Base-by-base conservation (phyloP, 2,329 filamentous ascomycete genomes). In the Penicillium hordei region DNA sequence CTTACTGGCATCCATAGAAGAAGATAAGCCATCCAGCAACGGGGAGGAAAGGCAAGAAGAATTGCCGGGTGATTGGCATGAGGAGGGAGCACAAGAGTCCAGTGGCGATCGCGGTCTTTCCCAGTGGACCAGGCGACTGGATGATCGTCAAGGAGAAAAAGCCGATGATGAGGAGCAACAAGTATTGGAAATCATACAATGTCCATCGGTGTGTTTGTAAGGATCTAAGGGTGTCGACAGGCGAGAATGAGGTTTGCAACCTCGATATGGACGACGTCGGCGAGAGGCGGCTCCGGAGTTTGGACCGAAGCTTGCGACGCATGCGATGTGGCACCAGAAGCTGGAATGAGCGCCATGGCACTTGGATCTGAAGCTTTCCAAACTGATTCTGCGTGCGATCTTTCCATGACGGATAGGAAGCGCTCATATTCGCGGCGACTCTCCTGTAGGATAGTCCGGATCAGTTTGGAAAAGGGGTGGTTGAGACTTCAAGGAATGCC, bases 1-100 rank as follows among this genome's bases (percentile, higher is more conserved):
- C 91, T 81, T 86, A 96, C 91, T 93, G 89, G 81, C 90, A 94
- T 63, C 89, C 88, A 75, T 94, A 96, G 79, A 96, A 97, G 74
- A 96, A 91, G 48, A 97, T 80, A 40, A 97, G 81, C 85, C 93
- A 97, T 25, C 87, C 88, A 75, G 90, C 88, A 63, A 96, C 91
- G 7, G 91, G 89, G 59, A 94, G 81, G 52, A 92, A 92, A 10
- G 93, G 93, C 42, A 96, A 81, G 72, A 96, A 91, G 75, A 97
- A 96, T 74, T 97, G 93, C 63, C 91, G 84, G 4, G 93, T 95
- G 50, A 91, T 83, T 7, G 93, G 93, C 75, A 96, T 84, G 44
- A 93, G 80, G 39, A 96, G 80, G 33, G 92, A 85, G 65, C 86
- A 79, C 59, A 89, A 79, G 60, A 93, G 82, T 52, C 85, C 80